phyloP scores from a whole-genome alignment of 2,329 filamentous ascomycete genomes.

The Xylariaceae sp. region DNA sequence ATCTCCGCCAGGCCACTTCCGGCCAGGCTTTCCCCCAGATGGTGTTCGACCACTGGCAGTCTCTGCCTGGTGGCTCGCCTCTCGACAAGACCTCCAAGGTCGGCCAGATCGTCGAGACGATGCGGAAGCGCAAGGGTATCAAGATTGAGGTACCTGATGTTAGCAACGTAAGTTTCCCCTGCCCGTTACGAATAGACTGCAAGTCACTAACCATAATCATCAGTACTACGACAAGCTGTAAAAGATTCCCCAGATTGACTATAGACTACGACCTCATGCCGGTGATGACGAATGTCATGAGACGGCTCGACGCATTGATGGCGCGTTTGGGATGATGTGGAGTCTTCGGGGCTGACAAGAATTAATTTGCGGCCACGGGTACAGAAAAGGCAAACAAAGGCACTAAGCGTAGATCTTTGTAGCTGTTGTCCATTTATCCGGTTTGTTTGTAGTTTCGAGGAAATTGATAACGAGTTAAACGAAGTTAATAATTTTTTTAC shows the following conservation, averaged over 20 bases:
- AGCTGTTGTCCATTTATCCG: slow-evolving; percentile 27
- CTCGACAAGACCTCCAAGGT: slow-evolving; percentile 78
- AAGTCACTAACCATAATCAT: slow-evolving; percentile 37
- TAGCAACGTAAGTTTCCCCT: slow-evolving; percentile 74
- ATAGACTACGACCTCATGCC: slow-evolving; percentile 44
- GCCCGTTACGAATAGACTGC: not conserved
- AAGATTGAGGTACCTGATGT: slow-evolving; percentile 90
- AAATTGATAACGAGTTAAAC: slow-evolving; percentile 29
- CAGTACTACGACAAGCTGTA: slow-evolving; percentile 99
- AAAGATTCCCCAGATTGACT: slow-evolving; percentile 41
- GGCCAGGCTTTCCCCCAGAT: slow-evolving; percentile 99
- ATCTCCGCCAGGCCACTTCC: slow-evolving; percentile 87
- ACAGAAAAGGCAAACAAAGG: slow-evolving; percentile 31
- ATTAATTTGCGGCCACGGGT: slow-evolving; percentile 30
- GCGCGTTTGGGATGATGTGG: slow-evolving; percentile 24
- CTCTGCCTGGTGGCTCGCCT: slow-evolving; percentile 87
- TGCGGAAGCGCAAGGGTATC: slow-evolving; percentile 99
- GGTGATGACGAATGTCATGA: slow-evolving; percentile 38
- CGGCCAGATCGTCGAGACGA: slow-evolving; percentile 75
- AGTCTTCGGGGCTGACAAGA: slow-evolving; percentile 25
- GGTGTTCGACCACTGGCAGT: slow-evolving; percentile 98
- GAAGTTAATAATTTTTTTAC: slow-evolving; percentile 2
- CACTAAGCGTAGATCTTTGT: slow-evolving; percentile 27
- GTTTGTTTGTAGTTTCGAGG: slow-evolving; percentile 29
- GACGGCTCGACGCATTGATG: slow-evolving; percentile 33